Percentiles rank a stretch among this genome's conserved stretches.
Evolutionary conservation across 2,329 filamentous ascomycete species (phyloP).

Genomic region (Verticillium longisporum): DNA sequence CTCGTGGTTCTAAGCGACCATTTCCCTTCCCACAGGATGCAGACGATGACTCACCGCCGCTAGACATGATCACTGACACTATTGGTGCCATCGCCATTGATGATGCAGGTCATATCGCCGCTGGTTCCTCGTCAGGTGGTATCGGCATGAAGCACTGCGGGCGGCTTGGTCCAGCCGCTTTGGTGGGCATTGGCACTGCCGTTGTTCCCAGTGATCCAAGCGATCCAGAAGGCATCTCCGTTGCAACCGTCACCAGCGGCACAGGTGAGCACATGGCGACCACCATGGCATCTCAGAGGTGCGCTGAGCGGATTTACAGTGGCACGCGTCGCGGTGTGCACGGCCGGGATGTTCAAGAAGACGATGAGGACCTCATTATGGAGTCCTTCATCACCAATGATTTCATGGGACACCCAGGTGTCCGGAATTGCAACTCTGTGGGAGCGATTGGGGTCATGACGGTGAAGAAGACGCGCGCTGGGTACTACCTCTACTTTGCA

Average conservation of each 20-base stretch:
- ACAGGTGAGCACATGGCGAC: conserved; percentile 98
- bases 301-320: conserved; percentile 78
- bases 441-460: conserved; percentile 87
- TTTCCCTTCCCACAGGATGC: conserved; percentile 13
- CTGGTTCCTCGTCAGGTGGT: conserved; percentile 90
- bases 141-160: conserved; percentile 98
- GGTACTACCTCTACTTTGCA: conserved; percentile 82
- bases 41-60: conserved; percentile 28
- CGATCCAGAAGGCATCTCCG: conserved; percentile 62
- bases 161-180: conserved; percentile 82
- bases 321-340: conserved; percentile 52
- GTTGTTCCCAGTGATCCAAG: conserved; percentile 71
- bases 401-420: conserved; percentile 88
- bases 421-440: conserved; percentile 69
- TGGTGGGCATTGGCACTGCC: conserved; percentile 85
- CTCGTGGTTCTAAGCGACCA: conserved; percentile 28
- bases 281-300: conserved; percentile 81
- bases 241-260: conserved; percentile 84
- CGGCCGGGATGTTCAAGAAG: conserved; percentile 58
- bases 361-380: conserved; percentile 71
- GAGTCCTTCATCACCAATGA: conserved; percentile 73
- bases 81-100: conserved; percentile 95
- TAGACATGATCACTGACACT: conserved; percentile 73
- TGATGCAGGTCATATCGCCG: conserved; percentile 77
- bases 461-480: conserved; percentile 74